phyloP scores from a whole-genome alignment of 495 filamentous ascomycete species.

The Annulohypoxylon bovei region DNA sequence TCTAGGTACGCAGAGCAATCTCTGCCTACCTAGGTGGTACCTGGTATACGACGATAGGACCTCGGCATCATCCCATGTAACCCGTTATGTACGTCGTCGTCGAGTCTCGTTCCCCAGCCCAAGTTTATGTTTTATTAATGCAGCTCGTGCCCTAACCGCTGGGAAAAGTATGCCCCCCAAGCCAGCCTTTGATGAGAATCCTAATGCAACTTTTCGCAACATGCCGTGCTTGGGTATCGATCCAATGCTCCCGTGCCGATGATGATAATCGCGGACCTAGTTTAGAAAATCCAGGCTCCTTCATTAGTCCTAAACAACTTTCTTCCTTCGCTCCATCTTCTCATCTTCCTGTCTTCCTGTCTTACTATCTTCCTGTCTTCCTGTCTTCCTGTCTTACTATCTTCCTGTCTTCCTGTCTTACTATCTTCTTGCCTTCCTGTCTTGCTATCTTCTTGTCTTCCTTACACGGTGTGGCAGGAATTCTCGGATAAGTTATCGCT shows the following conservation, averaged over 20 bases:
- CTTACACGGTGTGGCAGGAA: neutral
- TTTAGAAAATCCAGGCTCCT: slow-evolving; percentile 1
- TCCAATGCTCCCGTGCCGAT: slow-evolving; percentile 31
- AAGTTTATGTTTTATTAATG: slow-evolving; percentile 8
- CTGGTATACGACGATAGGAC: slow-evolving; percentile 3
- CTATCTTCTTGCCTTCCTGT: no score
- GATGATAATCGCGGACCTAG: slow-evolving; percentile 15
- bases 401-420: no score
- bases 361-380: no score
- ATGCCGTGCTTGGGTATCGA: slow-evolving; percentile 35
- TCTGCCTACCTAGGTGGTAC: no score
- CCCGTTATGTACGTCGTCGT: slow-evolving; percentile 3
- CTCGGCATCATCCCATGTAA: neutral
- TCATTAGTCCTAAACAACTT: neutral
- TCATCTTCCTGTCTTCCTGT: no score
- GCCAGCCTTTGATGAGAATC: slow-evolving; percentile 27
- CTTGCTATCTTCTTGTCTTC: no score
- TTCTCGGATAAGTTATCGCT: neutral
- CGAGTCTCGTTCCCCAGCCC: neutral
- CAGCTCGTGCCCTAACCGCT: neutral
- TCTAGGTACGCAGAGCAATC: slow-evolving; percentile 5
- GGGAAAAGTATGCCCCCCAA: neutral
- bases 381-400: no score
- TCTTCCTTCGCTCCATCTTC: no score
- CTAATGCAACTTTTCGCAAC: slow-evolving; percentile 29